phyloP scores from a whole-genome alignment of 345 rosid genomes.

The Lepidium sativum region DNA sequence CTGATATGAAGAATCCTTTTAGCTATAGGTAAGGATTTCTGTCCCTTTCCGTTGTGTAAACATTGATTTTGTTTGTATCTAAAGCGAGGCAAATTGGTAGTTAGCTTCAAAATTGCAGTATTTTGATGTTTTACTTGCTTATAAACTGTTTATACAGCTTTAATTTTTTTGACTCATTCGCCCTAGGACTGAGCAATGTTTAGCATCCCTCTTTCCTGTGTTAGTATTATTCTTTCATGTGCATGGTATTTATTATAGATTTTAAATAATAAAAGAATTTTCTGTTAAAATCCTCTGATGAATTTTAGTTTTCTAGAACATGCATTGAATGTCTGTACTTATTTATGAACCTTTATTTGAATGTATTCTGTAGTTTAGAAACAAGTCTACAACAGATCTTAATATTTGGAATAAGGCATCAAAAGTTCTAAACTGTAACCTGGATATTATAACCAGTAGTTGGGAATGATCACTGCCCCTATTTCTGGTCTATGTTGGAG shows the following conservation, averaged over 20 bases:
- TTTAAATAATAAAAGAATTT: neutral
- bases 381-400: neutral
- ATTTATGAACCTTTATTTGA: conserved; percentile 5
- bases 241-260: neutral
- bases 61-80: neutral
- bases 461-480: conserved; percentile 1
- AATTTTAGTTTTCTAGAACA: neutral
- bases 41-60: neutral
- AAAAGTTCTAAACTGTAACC: neutral
- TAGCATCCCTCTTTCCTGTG: neutral
- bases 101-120: neutral
- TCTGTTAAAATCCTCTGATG: neutral
- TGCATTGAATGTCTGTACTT: neutral
- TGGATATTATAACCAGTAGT: conserved; percentile 13
- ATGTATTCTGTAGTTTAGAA: neutral
- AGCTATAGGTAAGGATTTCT: neutral
- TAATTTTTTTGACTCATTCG: neutral
- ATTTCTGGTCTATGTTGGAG: conserved; percentile 14
- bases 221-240: neutral
- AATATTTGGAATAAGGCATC: neutral
- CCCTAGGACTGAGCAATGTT: neutral
- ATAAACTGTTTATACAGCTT: neutral
- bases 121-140: neutral
- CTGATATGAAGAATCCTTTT: neutral
- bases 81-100: neutral